These are phyloP conservation scores for Leccinum insolens DNA, from an alignment of 1,284 basidiomycete genomes.

Conservation along the genomic window DNA sequence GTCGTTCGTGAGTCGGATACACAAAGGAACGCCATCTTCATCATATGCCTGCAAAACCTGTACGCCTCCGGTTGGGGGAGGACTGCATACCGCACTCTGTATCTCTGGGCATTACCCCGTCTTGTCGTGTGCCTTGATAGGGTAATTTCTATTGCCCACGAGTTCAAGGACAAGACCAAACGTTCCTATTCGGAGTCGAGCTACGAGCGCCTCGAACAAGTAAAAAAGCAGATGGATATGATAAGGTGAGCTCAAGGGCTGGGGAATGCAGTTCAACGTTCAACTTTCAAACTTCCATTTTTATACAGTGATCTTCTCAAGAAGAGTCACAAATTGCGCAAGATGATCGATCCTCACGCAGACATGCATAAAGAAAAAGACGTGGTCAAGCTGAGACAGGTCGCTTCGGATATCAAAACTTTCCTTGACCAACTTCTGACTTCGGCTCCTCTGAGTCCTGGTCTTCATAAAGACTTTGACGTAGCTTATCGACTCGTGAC, in stretches of 20 bases:
- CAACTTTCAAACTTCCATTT: background rate
- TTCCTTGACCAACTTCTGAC: conserved; percentile 26
- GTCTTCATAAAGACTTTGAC: conserved; percentile 34
- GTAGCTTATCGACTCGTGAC: conserved; percentile 28
- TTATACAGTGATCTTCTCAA: conserved; percentile 26
- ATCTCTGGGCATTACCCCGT: conserved; percentile 53
- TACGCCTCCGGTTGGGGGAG: conserved; percentile 37
- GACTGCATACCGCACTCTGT: conserved; percentile 43
- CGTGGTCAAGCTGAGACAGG: conserved; percentile 22
- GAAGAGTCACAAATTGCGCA: conserved; percentile 22
- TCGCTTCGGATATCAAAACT: conserved; percentile 27
- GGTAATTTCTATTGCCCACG: conserved; percentile 27
- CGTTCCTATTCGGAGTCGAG: conserved; percentile 31
- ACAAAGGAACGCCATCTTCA: conserved; percentile 33
- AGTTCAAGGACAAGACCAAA: conserved; percentile 29
- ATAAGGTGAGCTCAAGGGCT: conserved; percentile 26
- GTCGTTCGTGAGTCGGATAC: conserved; percentile 30
- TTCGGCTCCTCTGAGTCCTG: conserved; percentile 2
- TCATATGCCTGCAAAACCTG: conserved; percentile 36
- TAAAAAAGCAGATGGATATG: conserved; percentile 33
- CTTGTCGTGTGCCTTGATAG: conserved; percentile 49
- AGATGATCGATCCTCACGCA: conserved; percentile 32
- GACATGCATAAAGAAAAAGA: conserved; percentile 26
- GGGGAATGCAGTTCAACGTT: background rate
- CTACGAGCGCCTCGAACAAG: conserved; percentile 38